Evolutionary conservation across 371 early-diverging fungal genomes (phyloP).

Genomic region (Smittium culicis): DNA sequence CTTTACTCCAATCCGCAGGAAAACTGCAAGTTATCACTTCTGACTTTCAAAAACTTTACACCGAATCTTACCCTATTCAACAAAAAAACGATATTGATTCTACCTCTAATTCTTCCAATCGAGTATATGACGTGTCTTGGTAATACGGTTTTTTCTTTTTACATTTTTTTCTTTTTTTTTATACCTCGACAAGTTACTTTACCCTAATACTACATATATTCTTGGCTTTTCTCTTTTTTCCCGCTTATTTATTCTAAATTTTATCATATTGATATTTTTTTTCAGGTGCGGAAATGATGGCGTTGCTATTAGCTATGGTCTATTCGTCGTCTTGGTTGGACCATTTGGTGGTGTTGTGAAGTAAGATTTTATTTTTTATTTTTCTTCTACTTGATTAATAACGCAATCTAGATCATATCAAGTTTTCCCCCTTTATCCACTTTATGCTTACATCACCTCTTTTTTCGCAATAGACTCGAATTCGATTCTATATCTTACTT

Average conservation of each 20-base stretch:
- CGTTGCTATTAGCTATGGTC: conserved; percentile 71
- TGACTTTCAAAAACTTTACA: conserved; percentile 83
- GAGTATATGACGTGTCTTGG: background rate
- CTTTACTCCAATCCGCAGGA: conserved; percentile 60
- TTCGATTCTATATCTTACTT: conserved; percentile 68
- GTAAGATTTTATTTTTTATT: conserved; percentile 19
- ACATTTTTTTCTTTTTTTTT: background rate
- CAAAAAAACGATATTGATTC: background rate
- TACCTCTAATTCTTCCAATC: background rate
- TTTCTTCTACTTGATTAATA: too few species aligned
- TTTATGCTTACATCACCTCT: background rate
- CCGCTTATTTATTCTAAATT: background rate
- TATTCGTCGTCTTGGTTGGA: conserved; percentile 72
- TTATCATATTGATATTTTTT: background rate
- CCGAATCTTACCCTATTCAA: conserved; percentile 53
- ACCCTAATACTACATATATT: too few species aligned
- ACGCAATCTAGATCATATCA: background rate
- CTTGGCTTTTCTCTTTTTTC: background rate
- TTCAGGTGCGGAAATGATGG: conserved; percentile 90
- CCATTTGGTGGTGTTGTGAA: conserved; percentile 85
- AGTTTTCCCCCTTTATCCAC: background rate
- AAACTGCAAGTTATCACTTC: conserved; percentile 85
- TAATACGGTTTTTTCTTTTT: background rate
- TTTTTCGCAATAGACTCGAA: conserved; percentile 36
- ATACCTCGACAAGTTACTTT: too few species aligned